Percentiles rank a stretch among this genome's conserved stretches.
phyloP scores from a whole-genome alignment of 768 basidiomycete genomes.

The Leccinum broughii region DNA sequence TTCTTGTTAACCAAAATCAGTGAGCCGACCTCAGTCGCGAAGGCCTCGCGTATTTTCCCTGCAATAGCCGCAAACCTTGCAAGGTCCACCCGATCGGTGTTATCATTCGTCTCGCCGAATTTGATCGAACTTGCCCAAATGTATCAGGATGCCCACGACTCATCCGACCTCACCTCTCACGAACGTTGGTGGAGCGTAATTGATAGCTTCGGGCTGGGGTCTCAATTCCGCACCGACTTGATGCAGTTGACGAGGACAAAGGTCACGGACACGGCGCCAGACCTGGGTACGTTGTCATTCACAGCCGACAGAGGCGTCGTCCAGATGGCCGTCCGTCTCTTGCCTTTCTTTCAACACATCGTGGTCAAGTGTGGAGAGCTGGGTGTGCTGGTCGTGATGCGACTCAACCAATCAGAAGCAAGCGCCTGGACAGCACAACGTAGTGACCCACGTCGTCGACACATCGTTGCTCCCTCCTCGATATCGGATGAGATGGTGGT shows the following conservation, averaged over 20 bases:
- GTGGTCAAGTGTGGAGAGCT: slow-evolving; percentile 81
- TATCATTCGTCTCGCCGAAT: slow-evolving; percentile 85
- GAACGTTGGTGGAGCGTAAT: slow-evolving; percentile 65
- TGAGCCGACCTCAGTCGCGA: slow-evolving; percentile 91
- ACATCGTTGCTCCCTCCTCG: slow-evolving; percentile 52
- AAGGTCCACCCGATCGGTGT: slow-evolving; percentile 39
- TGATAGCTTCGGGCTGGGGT: slow-evolving; percentile 64
- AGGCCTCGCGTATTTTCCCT: slow-evolving; percentile 69
- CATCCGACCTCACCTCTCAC: slow-evolving; percentile 52
- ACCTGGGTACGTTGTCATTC: slow-evolving; percentile 55
- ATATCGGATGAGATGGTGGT: slow-evolving; percentile 51
- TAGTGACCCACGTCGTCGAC: slow-evolving; percentile 48
- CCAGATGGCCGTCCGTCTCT: slow-evolving; percentile 78
- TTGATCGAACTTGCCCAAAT: slow-evolving; percentile 69
- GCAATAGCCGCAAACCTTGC: slow-evolving; percentile 49
- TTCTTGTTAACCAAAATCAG: slow-evolving; percentile 38
- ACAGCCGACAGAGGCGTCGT: slow-evolving; percentile 68
- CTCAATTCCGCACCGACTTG: slow-evolving; percentile 65
- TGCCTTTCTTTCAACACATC: slow-evolving; percentile 83
- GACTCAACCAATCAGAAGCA: slow-evolving; percentile 43
- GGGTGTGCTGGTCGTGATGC: slow-evolving; percentile 67
- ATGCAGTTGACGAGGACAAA: slow-evolving; percentile 54
- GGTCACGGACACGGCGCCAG: slow-evolving; percentile 41
- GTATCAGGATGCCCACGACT: slow-evolving; percentile 49
- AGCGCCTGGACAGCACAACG: slow-evolving; percentile 50